phyloP scores from a whole-genome alignment of 306 rosid genomes.

The Medicago arabica region DNA sequence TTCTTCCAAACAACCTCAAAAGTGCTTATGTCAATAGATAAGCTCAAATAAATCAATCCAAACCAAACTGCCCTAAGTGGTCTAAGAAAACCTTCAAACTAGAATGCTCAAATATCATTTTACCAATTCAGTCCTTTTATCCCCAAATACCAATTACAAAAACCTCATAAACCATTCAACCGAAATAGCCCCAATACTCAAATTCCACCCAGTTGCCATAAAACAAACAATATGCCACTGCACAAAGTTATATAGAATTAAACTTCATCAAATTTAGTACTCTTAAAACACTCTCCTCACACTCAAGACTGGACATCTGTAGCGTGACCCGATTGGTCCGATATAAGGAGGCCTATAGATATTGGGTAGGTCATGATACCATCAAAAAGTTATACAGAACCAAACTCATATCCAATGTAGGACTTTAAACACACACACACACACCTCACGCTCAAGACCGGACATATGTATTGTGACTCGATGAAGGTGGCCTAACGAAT shows the following conservation, averaged over 20 bases:
- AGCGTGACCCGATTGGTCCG: too few relatives aligned
- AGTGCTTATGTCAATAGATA: background rate
- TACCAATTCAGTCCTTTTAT: background rate
- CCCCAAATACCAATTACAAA: constrained; percentile 14
- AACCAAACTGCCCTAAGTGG: too few relatives aligned
- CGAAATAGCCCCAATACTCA: constrained; percentile 17
- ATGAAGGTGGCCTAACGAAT: too few relatives aligned
- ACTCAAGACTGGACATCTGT: too few relatives aligned
- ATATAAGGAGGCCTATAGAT: too few relatives aligned
- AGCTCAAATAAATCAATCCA: background rate
- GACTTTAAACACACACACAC: too few relatives aligned
- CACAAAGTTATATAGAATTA: constrained; percentile 25
- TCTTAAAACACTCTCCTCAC: too few relatives aligned
- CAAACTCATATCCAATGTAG: too few relatives aligned
- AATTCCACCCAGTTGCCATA: constrained; percentile 23
- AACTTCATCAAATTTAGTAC: background rate
- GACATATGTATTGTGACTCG: too few relatives aligned
- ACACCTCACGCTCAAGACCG: too few relatives aligned
- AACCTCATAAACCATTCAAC: constrained; percentile 23
- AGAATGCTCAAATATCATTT: constrained; percentile 18
- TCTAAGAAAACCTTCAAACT: background rate
- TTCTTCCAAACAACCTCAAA: background rate
- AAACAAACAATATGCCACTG: constrained; percentile 14
- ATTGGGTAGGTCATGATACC: too few relatives aligned
- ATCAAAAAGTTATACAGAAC: too few relatives aligned